Percentiles rank a stretch among this genome's conserved stretches.
These are phyloP conservation scores for Petrea volubilis DNA, from an alignment of 257 asterid species.

Conservation along the genomic window DNA sequence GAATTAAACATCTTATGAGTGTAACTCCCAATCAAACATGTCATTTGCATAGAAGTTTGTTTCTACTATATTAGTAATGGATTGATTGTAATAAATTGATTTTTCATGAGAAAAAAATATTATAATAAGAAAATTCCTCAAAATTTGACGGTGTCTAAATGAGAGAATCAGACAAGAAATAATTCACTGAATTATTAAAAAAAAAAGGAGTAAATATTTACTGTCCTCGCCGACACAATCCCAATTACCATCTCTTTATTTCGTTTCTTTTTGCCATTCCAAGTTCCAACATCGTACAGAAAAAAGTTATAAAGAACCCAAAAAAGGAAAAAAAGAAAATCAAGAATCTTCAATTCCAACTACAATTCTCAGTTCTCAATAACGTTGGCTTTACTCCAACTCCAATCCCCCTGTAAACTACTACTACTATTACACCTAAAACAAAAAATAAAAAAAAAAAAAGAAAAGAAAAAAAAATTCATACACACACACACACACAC, in stretches of 20 bases:
- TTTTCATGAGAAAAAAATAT: no score
- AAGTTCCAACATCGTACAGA: constrained; percentile 1
- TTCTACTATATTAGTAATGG: no score
- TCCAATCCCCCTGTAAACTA: constrained; percentile 10
- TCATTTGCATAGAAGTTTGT: no score
- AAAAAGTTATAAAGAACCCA: neutral
- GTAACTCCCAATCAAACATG: no score
- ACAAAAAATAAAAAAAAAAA: neutral
- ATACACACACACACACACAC: neutral
- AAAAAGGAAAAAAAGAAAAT: neutral
- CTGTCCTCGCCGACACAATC: constrained; percentile 6
- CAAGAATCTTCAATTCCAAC: neutral
- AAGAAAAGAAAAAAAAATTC: neutral
- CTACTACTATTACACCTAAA: neutral
- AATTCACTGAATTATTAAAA: no score
- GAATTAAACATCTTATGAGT: no score
- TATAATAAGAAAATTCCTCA: no score
- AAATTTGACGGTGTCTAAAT: neutral
- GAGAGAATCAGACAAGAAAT: neutral
- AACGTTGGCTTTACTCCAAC: neutral
- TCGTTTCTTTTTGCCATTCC: neutral
- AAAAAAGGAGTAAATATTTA: no score
- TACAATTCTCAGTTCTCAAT: neutral
- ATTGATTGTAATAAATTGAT: no score
- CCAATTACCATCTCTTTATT: neutral